Conservation (phyloP, 306 rosid genomes). For the Medicago arabica region DNA sequence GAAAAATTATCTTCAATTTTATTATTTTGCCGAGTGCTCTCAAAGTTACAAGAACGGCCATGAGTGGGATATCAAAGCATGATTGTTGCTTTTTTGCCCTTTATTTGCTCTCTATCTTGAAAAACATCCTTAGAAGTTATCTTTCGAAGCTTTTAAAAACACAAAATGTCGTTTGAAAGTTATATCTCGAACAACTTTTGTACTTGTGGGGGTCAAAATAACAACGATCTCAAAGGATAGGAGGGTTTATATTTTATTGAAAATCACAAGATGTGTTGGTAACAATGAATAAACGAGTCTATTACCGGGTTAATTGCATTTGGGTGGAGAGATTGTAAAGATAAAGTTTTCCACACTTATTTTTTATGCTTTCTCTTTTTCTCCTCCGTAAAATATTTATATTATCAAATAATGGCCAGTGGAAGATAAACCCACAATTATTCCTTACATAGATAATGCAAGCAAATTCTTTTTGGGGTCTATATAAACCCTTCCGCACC, state of each 20-base stretch:
- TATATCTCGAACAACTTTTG: too few species aligned
- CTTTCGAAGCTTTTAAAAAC: too few species aligned
- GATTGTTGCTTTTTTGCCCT: too few species aligned
- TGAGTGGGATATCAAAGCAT: too few species aligned
- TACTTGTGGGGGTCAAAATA: too few species aligned
- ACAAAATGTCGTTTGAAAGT: too few species aligned
- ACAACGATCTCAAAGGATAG: not conserved
- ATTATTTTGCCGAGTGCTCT: too few species aligned
- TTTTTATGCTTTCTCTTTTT: constrained; percentile 52
- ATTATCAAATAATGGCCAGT: constrained; percentile 54
- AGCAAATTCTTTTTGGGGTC: constrained; percentile 45
- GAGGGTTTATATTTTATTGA: not conserved
- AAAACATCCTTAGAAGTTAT: too few species aligned
- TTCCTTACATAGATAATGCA: constrained; percentile 59
- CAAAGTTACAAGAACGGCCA: too few species aligned
- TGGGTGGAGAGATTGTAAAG: constrained; percentile 50
- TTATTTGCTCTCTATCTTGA: too few species aligned
- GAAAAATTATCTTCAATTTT: too few species aligned
- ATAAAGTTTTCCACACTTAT: constrained; percentile 56
- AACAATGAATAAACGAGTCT: constrained; percentile 50
- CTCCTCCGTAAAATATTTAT: constrained; percentile 46
- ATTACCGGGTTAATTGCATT: constrained; percentile 51
- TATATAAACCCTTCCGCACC: constrained; percentile 62
- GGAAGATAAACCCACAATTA: constrained; percentile 66
- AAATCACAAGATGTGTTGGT: constrained; percentile 3